Conservation (phyloP, 2,329 filamentous ascomycete species). For the Beauveria sp. region DNA sequence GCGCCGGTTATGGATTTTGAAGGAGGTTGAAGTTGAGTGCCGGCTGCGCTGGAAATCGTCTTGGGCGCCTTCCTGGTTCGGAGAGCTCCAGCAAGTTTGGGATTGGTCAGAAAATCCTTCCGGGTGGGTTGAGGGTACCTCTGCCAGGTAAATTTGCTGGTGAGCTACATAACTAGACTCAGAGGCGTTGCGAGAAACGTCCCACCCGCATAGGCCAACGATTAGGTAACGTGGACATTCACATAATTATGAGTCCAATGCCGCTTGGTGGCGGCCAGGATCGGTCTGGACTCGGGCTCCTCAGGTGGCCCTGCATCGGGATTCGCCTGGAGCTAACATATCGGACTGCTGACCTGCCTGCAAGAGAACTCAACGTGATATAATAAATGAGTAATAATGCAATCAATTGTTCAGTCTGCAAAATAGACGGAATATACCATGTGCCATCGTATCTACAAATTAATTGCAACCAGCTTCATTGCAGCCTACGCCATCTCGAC, state of each 20-base stretch:
- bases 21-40: constrained; percentile 2
- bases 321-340: neutral
- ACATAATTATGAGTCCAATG: neutral
- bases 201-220: neutral
- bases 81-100: constrained; percentile 14
- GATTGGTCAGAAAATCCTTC: constrained; percentile 8
- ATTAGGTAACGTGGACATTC: constrained; percentile 8
- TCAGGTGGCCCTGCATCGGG: neutral
- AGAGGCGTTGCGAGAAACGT: neutral
- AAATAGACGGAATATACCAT: neutral
- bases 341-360: neutral
- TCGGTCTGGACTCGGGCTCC: neutral
- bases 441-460: neutral
- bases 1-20: constrained; percentile 13
- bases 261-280: constrained; percentile 9
- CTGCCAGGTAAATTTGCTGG: neutral
- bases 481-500: neutral
- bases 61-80: constrained; percentile 11
- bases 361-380: neutral
- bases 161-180: neutral
- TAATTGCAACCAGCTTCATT: neutral
- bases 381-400: neutral
- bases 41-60: neutral
- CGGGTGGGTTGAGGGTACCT: neutral
- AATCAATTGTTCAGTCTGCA: neutral